Evolutionary conservation across 139 green algal species (phyloP).

Genomic region (Chlorella sorokiniana): DNA sequence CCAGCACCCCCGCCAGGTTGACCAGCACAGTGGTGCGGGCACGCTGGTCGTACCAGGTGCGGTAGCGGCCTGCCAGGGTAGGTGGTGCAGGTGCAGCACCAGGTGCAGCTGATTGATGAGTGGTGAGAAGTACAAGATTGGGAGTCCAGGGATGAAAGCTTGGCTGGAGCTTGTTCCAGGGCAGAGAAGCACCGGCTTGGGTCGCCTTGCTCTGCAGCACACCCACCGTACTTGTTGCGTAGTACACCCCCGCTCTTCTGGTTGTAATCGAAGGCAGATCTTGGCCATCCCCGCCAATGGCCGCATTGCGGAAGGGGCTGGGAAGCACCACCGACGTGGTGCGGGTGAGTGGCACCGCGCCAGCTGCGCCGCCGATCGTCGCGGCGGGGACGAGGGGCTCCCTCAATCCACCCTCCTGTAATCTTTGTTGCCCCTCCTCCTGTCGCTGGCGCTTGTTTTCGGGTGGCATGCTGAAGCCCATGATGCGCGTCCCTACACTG

Average conservation of each 20-base stretch:
- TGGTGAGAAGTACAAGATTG: too few species aligned
- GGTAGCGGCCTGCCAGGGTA: neutral
- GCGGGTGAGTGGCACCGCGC: neutral
- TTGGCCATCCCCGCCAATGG: neutral
- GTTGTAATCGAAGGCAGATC: neutral
- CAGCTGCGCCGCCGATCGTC: neutral
- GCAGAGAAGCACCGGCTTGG: too few species aligned
- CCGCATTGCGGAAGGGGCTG: conserved; percentile 18
- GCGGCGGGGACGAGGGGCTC: too few species aligned
- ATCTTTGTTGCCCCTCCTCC: too few species aligned
- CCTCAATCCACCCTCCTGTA: too few species aligned
- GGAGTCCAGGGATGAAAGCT: neutral
- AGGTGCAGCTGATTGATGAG: neutral
- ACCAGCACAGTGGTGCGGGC: conserved; percentile 44
- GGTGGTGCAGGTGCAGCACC: neutral
- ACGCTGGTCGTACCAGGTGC: conserved; percentile 43
- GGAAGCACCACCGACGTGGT: neutral
- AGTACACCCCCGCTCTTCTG: conserved; percentile 25
- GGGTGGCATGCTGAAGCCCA: too few species aligned
- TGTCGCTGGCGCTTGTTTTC: too few species aligned
- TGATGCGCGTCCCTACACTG: too few species aligned
- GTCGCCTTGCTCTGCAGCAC: too few species aligned
- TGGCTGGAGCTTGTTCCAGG: too few species aligned
- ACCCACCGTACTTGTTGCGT: conserved; percentile 31
- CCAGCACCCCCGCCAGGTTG: conserved; percentile 34